A percentile compares a stretch with the other conserved stretches of the same genome.
phyloP scores from a whole-genome alignment of 2,329 filamentous ascomycete genomes.

The Escovopsis weberi region DNA sequence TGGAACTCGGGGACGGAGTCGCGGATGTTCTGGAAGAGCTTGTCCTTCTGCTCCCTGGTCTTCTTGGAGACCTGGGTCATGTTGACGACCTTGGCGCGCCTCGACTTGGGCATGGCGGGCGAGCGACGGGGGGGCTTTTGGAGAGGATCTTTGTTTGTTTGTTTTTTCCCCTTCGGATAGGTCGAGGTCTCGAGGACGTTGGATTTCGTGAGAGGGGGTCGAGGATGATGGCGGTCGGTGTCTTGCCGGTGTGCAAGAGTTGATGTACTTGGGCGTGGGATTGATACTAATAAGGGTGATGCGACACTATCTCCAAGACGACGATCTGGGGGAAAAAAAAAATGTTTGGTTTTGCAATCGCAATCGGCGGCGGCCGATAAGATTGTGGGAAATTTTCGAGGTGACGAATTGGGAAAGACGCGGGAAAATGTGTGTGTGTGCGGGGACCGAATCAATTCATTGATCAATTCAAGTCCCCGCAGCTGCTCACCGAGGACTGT shows the following conservation, averaged over 20 bases:
- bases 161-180: constrained; percentile 1
- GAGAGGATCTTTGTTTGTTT: constrained; percentile 4
- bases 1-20: constrained; percentile 73
- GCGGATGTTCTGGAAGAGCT: constrained; percentile 78
- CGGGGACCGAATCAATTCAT: no score
- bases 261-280: not conserved
- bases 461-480: no score
- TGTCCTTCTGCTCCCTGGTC: constrained; percentile 78
- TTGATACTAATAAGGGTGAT: no score
- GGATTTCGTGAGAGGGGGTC: constrained; percentile 1
- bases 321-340: constrained; percentile 1
- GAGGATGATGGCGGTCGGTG: no score
- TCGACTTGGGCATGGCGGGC: constrained; percentile 86
- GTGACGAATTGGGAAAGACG: constrained; percentile 2
- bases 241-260: not conserved
- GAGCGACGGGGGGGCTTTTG: no score
- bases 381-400: constrained; percentile 20
- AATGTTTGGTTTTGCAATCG: constrained; percentile 1
- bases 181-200: constrained; percentile 2
- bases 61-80: constrained; percentile 89
- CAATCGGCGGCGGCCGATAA: constrained; percentile 15
- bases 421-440: constrained; percentile 13
- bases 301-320: not conserved
- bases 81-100: constrained; percentile 78
- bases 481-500: constrained; percentile 13